A percentile compares a stretch with the other conserved stretches of the same genome.
phyloP scores from a whole-genome alignment of 345 rosid genomes.

The Rubroshorea leprosula region DNA sequence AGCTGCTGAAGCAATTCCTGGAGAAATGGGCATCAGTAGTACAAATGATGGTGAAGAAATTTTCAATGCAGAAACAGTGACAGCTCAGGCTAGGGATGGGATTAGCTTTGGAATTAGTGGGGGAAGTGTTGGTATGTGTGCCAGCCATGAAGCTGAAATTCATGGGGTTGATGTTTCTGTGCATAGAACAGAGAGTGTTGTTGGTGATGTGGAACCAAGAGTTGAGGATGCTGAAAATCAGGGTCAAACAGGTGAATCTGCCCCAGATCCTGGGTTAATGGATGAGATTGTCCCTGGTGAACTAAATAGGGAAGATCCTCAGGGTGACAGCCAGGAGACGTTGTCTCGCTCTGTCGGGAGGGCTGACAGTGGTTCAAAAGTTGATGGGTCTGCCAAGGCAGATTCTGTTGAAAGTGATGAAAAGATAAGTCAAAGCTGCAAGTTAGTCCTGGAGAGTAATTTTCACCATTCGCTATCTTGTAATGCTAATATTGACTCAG shows the following conservation, averaged over 20 bases:
- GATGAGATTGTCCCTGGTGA: conserved; percentile 84
- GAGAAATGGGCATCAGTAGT: conserved; percentile 89
- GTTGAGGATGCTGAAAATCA: conserved; percentile 88
- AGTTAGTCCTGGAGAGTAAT: conserved; percentile 38
- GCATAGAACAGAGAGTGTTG: conserved; percentile 82
- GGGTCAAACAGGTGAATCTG: conserved; percentile 98
- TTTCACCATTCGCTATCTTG: conserved; percentile 89
- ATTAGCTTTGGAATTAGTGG: conserved; percentile 94
- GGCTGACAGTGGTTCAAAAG: conserved; percentile 95
- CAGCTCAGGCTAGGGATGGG: conserved; percentile 89
- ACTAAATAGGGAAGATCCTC: conserved; percentile 70
- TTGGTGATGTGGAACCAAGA: conserved; percentile 86
- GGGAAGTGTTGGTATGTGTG: conserved; percentile 99
- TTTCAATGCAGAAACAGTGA: conserved; percentile 81
- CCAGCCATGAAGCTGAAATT: conserved; percentile 98
- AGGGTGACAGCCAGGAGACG: conserved; percentile 92
- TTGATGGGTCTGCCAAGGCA: conserved; percentile 80
- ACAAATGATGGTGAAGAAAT: conserved; percentile 95
- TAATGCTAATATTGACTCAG: conserved; percentile 69
- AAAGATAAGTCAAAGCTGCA: conserved; percentile 62
- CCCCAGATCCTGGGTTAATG: conserved; percentile 77
- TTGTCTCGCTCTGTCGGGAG: conserved; percentile 68
- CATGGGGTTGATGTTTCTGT: conserved; percentile 88
- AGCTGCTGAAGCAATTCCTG: conserved; percentile 51
- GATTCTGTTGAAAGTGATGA: conserved; percentile 96